Conservation (phyloP, 805 yeast genomes). For the Candida ulmi region DNA sequence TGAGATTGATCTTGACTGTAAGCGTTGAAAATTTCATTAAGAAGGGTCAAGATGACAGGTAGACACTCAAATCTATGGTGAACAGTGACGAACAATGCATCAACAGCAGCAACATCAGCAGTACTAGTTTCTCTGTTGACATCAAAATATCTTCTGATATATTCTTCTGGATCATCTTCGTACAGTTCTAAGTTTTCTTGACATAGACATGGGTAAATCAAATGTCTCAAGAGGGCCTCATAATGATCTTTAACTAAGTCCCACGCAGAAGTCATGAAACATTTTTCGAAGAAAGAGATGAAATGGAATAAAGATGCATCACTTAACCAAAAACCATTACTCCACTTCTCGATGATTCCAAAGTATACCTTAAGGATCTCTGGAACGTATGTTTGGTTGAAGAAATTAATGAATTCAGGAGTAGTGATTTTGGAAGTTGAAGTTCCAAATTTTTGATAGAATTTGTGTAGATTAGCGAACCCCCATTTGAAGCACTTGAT, state of each 20-base stretch:
- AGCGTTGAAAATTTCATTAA: slow-evolving; percentile 40
- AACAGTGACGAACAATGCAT: slow-evolving; percentile 60
- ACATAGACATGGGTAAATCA: slow-evolving; percentile 72
- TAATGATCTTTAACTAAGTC: slow-evolving; percentile 55
- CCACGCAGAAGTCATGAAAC: slow-evolving; percentile 57
- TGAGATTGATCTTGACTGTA: slow-evolving; percentile 29
- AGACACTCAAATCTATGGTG: slow-evolving; percentile 50
- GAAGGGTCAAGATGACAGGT: slow-evolving; percentile 48
- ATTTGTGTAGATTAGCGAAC: slow-evolving; percentile 65
- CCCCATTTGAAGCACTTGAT: slow-evolving; percentile 87
- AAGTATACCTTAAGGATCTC: slow-evolving; percentile 62
- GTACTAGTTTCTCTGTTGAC: slow-evolving; percentile 55
- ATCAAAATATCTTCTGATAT: slow-evolving; percentile 69
- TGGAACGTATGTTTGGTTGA: slow-evolving; percentile 58
- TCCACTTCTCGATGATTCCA: slow-evolving; percentile 36
- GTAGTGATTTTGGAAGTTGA: slow-evolving; percentile 28
- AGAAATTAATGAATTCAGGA: slow-evolving; percentile 51
- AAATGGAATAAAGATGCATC: slow-evolving; percentile 58
- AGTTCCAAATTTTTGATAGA: slow-evolving; percentile 53
- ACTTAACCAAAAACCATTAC: slow-evolving; percentile 54
- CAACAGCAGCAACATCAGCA: slow-evolving; percentile 78
- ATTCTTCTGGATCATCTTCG: slow-evolving; percentile 86
- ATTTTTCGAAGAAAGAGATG: slow-evolving; percentile 57
- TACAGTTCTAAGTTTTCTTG: slow-evolving; percentile 67
- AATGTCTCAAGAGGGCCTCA: slow-evolving; percentile 57